Evolutionary conservation across 495 filamentous ascomycete species (phyloP), one percentile per base, ranked within the genome.

Genomic region (Talaromyces proteolyticus): DNA sequence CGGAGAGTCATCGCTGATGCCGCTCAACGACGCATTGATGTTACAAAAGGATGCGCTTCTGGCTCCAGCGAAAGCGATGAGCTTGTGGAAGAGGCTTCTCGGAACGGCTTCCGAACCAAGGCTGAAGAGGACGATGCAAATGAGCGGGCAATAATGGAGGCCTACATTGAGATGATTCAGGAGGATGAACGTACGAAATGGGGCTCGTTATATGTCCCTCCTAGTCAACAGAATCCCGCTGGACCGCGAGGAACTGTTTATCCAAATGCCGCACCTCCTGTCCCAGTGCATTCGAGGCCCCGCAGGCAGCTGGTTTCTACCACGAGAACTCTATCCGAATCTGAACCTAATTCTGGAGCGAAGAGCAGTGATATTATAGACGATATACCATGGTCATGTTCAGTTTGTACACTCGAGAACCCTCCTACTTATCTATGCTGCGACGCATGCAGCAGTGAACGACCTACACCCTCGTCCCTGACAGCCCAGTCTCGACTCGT

Each of bases 41-140:
- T 84, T 8, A 77, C 76, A 5, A 72, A 81, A 44, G 89, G 88
- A 11, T 97, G 92, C 63, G 91, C 80, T 2, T 88, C 86, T 42
- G 81, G 81, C 19, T 84, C 76, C 17, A 75, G 76, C 10, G 75
- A 73, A 37, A 67, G 67, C 40, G 61, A 63, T 18, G 70, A 79
- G 22, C 80, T 88, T 41, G 84, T 84, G 2, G 80, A 90, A 49
- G 76, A 85, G 53, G 86, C 87, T 6, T 82, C 80, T 4, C 66
- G 70, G 41, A 86, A 85, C 56, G 88, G 89, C 0, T 90, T 93
- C 72, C 72, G 77, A 36, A 96, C 92, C 0, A 77, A 90, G 60
- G 88, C 88, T 0, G 88, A 94, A 57, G 88, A 93, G 57, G 91
- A 96, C 46, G 85, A 90, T 55, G 92, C 89, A 1, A 92, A 96